A percentile compares a stretch with the other conserved stretches of the same genome.
phyloP scores from a whole-genome alignment of 2,329 filamentous ascomycete species.

The Fusarium sambucinum region DNA sequence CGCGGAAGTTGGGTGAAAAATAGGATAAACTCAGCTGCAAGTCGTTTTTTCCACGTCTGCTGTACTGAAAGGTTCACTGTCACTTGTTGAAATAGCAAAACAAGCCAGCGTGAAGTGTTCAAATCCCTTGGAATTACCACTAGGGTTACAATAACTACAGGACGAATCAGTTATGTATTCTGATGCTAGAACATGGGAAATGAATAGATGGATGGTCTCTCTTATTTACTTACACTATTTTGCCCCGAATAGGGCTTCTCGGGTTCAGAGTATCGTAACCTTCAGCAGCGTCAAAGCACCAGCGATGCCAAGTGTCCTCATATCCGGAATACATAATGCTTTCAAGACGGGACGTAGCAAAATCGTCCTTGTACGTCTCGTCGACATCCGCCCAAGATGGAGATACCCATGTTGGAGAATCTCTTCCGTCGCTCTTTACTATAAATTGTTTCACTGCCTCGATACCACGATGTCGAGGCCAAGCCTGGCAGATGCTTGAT shows the following conservation, averaged over 20 bases:
- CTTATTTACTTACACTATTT: neutral
- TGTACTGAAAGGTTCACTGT: neutral
- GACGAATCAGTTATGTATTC: neutral
- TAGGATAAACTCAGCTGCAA: no score
- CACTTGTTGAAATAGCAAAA: neutral
- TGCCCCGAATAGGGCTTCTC: neutral
- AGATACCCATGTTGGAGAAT: rapidly evolving
- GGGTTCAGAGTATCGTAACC: no score
- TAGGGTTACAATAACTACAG: neutral
- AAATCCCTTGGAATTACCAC: neutral
- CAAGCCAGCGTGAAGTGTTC: no score
- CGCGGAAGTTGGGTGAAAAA: neutral
- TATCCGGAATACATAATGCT: no score
- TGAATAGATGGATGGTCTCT: neutral
- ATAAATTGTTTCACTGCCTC: neutral
- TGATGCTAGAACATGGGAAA: rapidly evolving
- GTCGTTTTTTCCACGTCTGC: no score
- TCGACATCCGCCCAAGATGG: neutral
- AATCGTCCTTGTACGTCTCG: neutral
- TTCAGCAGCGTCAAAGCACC: neutral
- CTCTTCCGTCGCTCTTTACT: rapidly evolving
- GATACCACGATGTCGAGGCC: neutral
- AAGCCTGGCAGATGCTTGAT: neutral
- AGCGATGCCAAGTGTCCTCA: neutral
- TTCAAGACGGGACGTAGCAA: no score